These are phyloP conservation scores for Fraxinus americana DNA, from an alignment of 257 asterid species.

Conservation along the genomic window DNA sequence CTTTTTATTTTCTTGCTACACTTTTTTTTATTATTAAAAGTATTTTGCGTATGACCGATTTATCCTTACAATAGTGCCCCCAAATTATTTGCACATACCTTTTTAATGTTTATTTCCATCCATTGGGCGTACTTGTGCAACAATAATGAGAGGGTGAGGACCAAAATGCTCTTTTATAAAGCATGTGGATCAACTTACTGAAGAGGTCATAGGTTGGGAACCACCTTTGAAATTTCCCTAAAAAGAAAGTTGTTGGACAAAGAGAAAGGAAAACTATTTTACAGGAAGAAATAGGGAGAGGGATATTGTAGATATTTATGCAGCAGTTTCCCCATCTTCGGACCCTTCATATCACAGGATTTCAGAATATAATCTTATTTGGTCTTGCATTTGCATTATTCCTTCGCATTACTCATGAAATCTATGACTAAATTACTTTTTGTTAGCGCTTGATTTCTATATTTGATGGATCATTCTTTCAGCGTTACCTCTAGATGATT, in stretches of 20 bases:
- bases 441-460: neutral
- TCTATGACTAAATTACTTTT: neutral
- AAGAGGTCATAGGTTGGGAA: neutral
- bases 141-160: neutral
- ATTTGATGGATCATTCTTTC: neutral
- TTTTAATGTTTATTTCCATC: neutral
- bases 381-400: constrained; percentile 2
- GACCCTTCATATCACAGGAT: constrained; percentile 1
- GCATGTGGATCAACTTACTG: neutral
- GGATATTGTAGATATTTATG: constrained; percentile 22
- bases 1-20: too few relatives aligned
- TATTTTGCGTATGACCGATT: neutral
- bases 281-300: constrained; percentile 3
- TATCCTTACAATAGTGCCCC: neutral
- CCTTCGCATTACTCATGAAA: constrained; percentile 8
- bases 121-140: neutral
- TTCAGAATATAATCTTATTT: constrained; percentile 9
- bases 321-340: constrained; percentile 1
- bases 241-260: neutral
- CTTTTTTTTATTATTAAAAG: neutral
- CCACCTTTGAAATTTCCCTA: neutral
- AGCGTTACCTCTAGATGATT: neutral
- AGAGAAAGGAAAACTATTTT: constrained; percentile 7
- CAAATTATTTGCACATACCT: neutral
- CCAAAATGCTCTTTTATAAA: neutral